phyloP scores from a whole-genome alignment of 2,329 filamentous ascomycete species.

The Epichloe elymi region DNA sequence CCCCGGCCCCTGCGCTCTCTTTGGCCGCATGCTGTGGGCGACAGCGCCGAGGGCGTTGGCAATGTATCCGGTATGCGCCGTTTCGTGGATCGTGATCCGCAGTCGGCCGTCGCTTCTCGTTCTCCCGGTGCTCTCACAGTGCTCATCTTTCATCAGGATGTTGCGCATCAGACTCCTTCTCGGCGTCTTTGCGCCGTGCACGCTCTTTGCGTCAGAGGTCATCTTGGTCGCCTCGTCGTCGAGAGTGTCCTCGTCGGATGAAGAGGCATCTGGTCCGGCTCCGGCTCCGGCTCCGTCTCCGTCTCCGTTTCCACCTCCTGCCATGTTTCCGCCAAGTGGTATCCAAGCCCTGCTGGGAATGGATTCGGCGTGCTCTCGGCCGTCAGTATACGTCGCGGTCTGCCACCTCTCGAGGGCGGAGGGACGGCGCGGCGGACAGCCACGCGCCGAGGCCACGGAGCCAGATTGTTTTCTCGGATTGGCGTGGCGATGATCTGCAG shows the following conservation, averaged over 20 bases:
- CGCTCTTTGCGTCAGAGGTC: not conserved
- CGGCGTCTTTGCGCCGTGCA: not conserved
- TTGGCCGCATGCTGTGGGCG: conserved; percentile 26
- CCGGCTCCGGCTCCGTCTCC: too few species aligned
- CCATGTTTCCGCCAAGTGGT: not conserved
- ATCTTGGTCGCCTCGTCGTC: not conserved
- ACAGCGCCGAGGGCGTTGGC: conserved; percentile 60
- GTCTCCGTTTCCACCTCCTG: not conserved
- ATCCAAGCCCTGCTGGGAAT: conserved; percentile 7
- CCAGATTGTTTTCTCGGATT: not conserved
- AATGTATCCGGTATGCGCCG: conserved; percentile 54
- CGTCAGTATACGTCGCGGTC: not conserved
- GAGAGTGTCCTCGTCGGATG: not conserved
- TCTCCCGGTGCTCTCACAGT: conserved; percentile 51
- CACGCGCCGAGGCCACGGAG: not conserved
- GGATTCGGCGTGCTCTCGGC: conserved; percentile 3
- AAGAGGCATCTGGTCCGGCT: conserved; percentile 1
- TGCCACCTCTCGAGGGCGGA: conserved; percentile 5
- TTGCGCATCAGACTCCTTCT: conserved; percentile 1
- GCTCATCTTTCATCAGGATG: conserved; percentile 32
- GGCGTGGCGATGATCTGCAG: not conserved
- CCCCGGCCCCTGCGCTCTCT: not conserved
- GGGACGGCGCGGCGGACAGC: not conserved
- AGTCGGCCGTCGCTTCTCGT: conserved; percentile 58
- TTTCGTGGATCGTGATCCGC: conserved; percentile 60